Evolutionary conservation across 169 alveolate genomes (phyloP), one percentile per base, ranked within the genome.

Genomic region (Eimeria praecox): DNA sequence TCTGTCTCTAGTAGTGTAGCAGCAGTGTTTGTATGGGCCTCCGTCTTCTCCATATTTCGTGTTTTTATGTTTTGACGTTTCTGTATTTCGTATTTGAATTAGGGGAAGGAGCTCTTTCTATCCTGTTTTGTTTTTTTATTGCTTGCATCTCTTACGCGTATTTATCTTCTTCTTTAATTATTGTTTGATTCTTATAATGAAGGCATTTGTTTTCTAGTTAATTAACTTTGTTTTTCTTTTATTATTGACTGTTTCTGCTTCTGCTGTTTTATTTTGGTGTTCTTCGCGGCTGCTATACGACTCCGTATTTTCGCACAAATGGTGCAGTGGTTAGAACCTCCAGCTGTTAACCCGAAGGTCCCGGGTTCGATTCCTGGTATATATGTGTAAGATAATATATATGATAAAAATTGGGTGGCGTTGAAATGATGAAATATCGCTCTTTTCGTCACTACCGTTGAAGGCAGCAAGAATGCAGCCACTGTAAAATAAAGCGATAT

Each of bases 371-470:
- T 14, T 59, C 5, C 69, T n/a, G 69, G 30, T n/a, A 16, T 3
- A 9, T 9, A 9, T 12, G 69, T n/a, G n/a, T n/a, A n/a, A n/a
- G n/a, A n/a, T n/a, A n/a, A n/a, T n/a, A n/a, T n/a, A n/a, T n/a
- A n/a, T n/a, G n/a, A n/a, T n/a, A n/a, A n/a, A n/a, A n/a, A n/a
- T n/a, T n/a, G n/a, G n/a, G n/a, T n/a, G n/a, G n/a, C 83, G 69
- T n/a, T 59, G n/a, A 59, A 4, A 42, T 38, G 88, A 78, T 78
- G 88, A 78, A 27, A 38, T 12, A 14, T 78, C 88, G 88, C 88
- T 78, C 20, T 71, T 71, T 78, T 78, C 88, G 88, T 78, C 88
- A 78, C 88, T 78, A 78, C 88, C 88, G 88, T 38, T 78, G 88
- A 78, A 42, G 62, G 62, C 88, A n/a, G n/a, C n/a, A n/a, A n/a